phyloP scores from a whole-genome alignment of 208 protist species.

The Leishmania lainsoni region DNA sequence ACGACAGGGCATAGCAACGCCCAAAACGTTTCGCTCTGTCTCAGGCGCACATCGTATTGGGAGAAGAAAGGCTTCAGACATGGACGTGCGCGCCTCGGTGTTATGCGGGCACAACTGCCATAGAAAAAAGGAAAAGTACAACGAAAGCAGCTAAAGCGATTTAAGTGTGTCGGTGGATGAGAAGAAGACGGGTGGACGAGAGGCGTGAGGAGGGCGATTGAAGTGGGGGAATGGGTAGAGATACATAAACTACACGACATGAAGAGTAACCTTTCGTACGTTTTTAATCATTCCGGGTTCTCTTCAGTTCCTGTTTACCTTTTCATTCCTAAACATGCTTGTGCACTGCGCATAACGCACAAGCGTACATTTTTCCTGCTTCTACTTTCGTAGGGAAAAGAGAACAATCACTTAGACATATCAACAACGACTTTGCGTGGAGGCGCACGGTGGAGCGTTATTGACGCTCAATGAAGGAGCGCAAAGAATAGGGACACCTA shows the following conservation, averaged over 20 bases:
- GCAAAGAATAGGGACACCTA: neutral
- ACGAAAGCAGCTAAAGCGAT: neutral
- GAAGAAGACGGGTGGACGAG: neutral
- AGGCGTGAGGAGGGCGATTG: neutral
- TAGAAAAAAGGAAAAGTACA: neutral
- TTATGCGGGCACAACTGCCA: neutral
- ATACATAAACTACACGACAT: neutral
- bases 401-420: neutral
- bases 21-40: neutral
- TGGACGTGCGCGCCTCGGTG: no score
- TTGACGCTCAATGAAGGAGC: neutral
- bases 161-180: neutral
- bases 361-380: neutral
- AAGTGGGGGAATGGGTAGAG: neutral
- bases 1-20: neutral
- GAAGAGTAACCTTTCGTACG: neutral
- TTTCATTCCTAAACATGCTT: neutral
- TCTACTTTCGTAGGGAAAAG: slow-evolving; percentile 1
- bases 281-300: neutral
- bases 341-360: neutral
- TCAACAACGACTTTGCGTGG: neutral
- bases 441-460: neutral
- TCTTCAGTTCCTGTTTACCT: neutral
- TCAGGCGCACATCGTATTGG: neutral
- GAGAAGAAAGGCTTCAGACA: neutral